Evolutionary conservation across 768 basidiomycete genomes (phyloP), one percentile per base, ranked within the genome.

Genomic region (Termitomyces heimii): DNA sequence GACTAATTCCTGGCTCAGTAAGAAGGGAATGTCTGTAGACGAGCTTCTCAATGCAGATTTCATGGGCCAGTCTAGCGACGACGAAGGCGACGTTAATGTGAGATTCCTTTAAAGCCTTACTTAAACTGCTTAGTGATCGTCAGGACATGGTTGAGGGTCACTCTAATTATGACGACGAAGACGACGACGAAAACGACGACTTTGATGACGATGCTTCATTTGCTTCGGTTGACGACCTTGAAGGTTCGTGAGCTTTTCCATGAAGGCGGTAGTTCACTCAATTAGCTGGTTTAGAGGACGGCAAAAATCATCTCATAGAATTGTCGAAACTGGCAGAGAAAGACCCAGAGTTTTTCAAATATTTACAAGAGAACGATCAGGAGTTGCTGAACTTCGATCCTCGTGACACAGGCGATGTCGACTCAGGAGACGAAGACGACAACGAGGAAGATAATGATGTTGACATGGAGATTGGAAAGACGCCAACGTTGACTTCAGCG

Each of bases 321-420:
- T 81, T 99, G 14, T 86, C 90, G 39, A 86, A 90, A 67, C 82
- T 99, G 35, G 92, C 92, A 1, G 89, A 96, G 71, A 94, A 93
- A 69, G 96, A 99, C 70, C 96, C 96, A n/a, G 96, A 97, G 67
- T 99, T 98, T 75, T 99, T 84, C 86, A 93, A 95, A 73, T 99
- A 95, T 68, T 79, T 99, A 2, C 88, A 95, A 74, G 92, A 98
- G 72, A 94, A 99, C 67, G 97, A 99, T 71, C 76, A 78, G 57
- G 94, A 94, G 55, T 76, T 98, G n/a, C 78, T 99, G 2, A 80
- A 92, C 4, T 98, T 98, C 67, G 76, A 84, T 40, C 73, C 80
- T 0, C 64, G 77, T 53, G 71, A 66, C 24, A 71, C 69, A 1
- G 71, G 70, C 1, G 76, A 67, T 3, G 73, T 68, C 13, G 79